Base-by-base conservation (phyloP, 1,139 yeast genomes). In the Pneumocystis murina region DNA sequence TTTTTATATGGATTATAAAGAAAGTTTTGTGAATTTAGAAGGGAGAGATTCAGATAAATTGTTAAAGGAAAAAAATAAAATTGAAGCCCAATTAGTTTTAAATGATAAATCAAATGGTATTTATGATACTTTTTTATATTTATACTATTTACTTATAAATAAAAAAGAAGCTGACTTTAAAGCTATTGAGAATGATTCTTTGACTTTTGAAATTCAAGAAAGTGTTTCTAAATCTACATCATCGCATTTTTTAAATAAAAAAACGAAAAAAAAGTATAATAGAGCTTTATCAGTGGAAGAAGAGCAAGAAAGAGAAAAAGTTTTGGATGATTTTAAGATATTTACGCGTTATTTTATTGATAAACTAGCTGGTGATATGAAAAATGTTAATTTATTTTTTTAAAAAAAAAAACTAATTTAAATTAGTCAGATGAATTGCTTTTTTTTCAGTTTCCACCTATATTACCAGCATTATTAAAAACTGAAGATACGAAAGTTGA, bases 391-490 rank as follows among this genome's bases (percentile, higher is more conserved):
- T 16, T 58, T 38, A 24, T 40, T 38, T 36, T 17, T 17, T 7
- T 33, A 33, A 5, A 17, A n/a, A 20, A n/a, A 17, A n/a, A 17
- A 6, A 6, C 30, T 58, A 58, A 38, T 28, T 40, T 43, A 24
- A 33, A 41, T 40, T 28, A 65, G 55, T 54, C 64, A 61, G 77
- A 77, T 38, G 77, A 78, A 60, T 73, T 75, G 66, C 76, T 85
- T 66, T 77, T 87, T 62, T 75, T 89, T 69, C 96, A 90, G 71
- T 75, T 90, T 65, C 96, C 96, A 5, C 80, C 82, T 55, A 74
- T 80, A 17, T 74, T 87, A 64, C 96, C 96, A 0, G 68, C 75
- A 12, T 84, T 84, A 10, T 57, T 59, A 60, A 67, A 39, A 48
- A 67, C 65, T 20, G 66, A 64, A 30, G 69, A 62, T 7, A 68